These are phyloP conservation scores for Leucosporidium creatinivorum DNA, from an alignment of 768 basidiomycete species.

Conservation along the genomic window DNA sequence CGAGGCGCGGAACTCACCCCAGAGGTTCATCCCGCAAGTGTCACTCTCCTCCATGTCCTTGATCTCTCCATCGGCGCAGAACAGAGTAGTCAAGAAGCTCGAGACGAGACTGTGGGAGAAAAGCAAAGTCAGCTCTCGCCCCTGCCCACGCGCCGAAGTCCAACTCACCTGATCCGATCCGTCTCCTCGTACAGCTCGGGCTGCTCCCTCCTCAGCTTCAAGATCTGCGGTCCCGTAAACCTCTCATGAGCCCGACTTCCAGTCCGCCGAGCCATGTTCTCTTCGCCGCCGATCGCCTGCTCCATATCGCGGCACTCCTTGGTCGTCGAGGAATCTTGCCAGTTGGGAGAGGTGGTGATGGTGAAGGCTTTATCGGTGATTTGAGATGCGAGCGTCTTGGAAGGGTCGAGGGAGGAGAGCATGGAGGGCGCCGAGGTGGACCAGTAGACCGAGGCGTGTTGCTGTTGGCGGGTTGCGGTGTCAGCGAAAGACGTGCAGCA, in stretches of 20 bases:
- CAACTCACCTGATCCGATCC: constrained; percentile 46
- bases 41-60: constrained; percentile 80
- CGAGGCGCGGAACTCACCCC: constrained; percentile 47
- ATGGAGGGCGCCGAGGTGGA: constrained; percentile 51
- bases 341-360: constrained; percentile 63
- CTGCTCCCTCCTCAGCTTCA: constrained; percentile 50
- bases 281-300: constrained; percentile 59
- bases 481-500: too few species aligned
- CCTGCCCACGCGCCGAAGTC: neutral
- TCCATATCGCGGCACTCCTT: constrained; percentile 65
- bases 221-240: constrained; percentile 80
- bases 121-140: neutral
- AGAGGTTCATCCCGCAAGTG: constrained; percentile 84
- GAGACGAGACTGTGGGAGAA: constrained; percentile 56
- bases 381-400: constrained; percentile 53
- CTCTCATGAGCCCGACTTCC: constrained; percentile 80
- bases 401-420: constrained; percentile 53
- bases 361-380: constrained; percentile 61
- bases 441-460: constrained; percentile 87
- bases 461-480: constrained; percentile 52
- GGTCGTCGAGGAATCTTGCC: constrained; percentile 84
- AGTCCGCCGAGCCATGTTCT: constrained; percentile 63
- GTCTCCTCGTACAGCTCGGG: constrained; percentile 46
- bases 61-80: constrained; percentile 57
- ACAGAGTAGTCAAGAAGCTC: constrained; percentile 74